Base-by-base conservation (phyloP, 129 eudicot genomes). In the Helianthus tuberosus region DNA sequence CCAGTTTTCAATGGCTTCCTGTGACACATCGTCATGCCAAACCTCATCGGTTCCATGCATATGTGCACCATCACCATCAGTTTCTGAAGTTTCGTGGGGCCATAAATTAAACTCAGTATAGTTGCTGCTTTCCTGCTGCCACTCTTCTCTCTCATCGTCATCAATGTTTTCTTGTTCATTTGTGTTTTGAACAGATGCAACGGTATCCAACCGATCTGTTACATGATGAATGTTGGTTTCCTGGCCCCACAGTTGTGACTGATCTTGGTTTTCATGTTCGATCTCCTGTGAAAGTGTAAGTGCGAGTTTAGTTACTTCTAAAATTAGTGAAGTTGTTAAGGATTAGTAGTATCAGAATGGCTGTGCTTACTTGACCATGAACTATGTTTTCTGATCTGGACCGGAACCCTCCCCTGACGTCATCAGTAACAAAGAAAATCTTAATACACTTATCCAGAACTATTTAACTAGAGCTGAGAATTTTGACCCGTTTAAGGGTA, bases 391-490 rank as follows among this genome's bases (percentile, higher is more conserved):
- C 97, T 68, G 89, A 86, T 85, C 89, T 84, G 78, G 87, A 91
- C 74, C 96, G 89, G 71, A 91, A 82, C 62, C 96, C 99, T 72
- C 91, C 97, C 96, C 99, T 91, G 88, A 65, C 32, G 4, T 38
- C 63, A 79, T 35, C 61, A 79, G 29, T 27, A 16, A 8, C 54
- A 51, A 51, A 41, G 3, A 15, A 12, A 23, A 64, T 2, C 48
- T 17, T 13, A 35, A 8, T 75, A 70, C 12, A 39, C 14, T 15
- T 73, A 74, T 17, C 23, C 49, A 54, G 20, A 48, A 43, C 41
- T 9, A 44, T 65, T 77, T 48, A 65, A 13, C 44, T 12, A 61
- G 46, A 61, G 36, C 66, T 61, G 66, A 11, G n/a, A 61, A 6
- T 32, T 61, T 61, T 8, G 8, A 35, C 8, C 44, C 11, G 0